Conservation (phyloP, 2,329 filamentous ascomycete genomes). For the Drechslerella dactyloides region DNA sequence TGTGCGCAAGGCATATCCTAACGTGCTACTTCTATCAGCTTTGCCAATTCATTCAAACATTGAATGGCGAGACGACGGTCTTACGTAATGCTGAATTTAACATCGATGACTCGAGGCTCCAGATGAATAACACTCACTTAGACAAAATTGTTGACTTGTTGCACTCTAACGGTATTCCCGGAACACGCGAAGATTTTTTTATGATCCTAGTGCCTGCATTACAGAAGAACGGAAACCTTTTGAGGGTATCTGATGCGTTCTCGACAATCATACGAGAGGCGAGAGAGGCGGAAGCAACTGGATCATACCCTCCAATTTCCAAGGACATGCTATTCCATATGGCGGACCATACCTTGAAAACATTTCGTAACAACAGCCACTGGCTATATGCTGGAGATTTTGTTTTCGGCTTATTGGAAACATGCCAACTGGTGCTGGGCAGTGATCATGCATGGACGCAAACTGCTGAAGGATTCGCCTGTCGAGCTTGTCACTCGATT, state of each 20-base stretch:
- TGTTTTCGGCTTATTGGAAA: constrained; percentile 21
- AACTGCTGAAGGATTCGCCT: constrained; percentile 13
- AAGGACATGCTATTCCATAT: constrained; percentile 24
- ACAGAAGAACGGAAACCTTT: constrained; percentile 25
- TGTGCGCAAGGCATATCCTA: constrained; percentile 27
- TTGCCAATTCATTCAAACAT: constrained; percentile 2
- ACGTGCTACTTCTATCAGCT: constrained; percentile 21
- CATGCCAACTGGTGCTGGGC: constrained; percentile 14
- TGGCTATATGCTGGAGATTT: constrained; percentile 26
- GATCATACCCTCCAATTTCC: not conserved
- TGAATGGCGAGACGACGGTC: constrained; percentile 12
- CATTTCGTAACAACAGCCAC: constrained; percentile 4
- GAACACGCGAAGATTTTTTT: constrained; percentile 23
- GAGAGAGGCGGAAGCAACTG: constrained; percentile 10
- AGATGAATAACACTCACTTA: constrained; percentile 23
- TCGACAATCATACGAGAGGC: constrained; percentile 11
- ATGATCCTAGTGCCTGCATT: constrained; percentile 19
- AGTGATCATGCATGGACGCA: constrained; percentile 17
- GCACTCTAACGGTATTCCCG: constrained; percentile 12
- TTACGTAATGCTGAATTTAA: not conserved
- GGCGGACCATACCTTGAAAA: constrained; percentile 12
- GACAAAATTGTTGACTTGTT: constrained; percentile 15
- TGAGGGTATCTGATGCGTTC: constrained; percentile 24
- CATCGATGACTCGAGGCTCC: not conserved
- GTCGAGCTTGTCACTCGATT: constrained; percentile 17